A percentile compares a stretch with the other conserved stretches of the same genome.
These are phyloP conservation scores for Pisolithus orientalis DNA, from an alignment of 768 basidiomycete species.

Conservation along the genomic window DNA sequence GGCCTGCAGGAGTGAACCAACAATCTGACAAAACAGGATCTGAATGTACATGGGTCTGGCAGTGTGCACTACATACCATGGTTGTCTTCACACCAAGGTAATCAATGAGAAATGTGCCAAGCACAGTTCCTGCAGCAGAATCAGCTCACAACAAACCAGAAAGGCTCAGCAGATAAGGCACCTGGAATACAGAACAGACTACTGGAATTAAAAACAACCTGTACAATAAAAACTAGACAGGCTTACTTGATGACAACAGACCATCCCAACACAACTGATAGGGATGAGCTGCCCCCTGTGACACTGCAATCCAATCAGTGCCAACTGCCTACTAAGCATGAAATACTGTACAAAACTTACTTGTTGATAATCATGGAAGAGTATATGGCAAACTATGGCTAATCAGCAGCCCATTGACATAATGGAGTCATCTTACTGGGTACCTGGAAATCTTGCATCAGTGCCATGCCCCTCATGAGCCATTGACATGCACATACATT, in stretches of 20 bases:
- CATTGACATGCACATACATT: slow-evolving; percentile 36
- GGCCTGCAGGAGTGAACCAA: slow-evolving; percentile 51
- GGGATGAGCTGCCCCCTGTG: slow-evolving; percentile 43
- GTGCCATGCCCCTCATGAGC: background rate
- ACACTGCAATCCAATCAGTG: slow-evolving; percentile 35
- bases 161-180: background rate
- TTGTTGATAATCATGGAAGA: slow-evolving; percentile 67
- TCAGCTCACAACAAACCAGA: slow-evolving; percentile 5
- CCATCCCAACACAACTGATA: slow-evolving; percentile 76
- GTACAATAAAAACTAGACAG: slow-evolving; percentile 17
- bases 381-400: slow-evolving; percentile 66
- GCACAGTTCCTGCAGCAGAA: slow-evolving; percentile 42
- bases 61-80: slow-evolving; percentile 42
- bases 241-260: slow-evolving; percentile 75
- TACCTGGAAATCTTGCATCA: slow-evolving; percentile 35
- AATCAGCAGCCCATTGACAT: background rate
- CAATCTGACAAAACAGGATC: background rate
- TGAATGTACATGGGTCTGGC: background rate
- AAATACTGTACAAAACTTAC: slow-evolving; percentile 27
- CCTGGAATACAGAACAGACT: slow-evolving; percentile 68
- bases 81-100: slow-evolving; percentile 68
- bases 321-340: background rate
- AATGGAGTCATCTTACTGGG: slow-evolving; percentile 41
- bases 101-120: slow-evolving; percentile 73
- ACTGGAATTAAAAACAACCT: slow-evolving; percentile 25